Conservation (phyloP, 306 rosid genomes). For the Betula pendula region DNA sequence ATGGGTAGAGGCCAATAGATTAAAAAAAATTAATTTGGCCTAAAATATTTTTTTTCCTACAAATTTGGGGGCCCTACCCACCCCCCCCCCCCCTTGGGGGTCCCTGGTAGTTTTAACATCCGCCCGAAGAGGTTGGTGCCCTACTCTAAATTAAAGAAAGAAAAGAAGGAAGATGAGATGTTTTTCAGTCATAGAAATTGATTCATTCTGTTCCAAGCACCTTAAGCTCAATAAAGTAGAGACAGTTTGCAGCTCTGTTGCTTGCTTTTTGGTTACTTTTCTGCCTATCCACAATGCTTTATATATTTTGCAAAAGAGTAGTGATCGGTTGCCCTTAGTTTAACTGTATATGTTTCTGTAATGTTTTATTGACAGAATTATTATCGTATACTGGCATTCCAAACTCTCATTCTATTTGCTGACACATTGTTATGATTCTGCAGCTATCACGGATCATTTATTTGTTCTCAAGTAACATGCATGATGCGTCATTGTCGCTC, state of each 20-base stretch:
- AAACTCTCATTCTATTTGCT: conserved; percentile 30
- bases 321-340: neutral
- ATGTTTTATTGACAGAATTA: conserved; percentile 12
- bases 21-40: too few relatives aligned
- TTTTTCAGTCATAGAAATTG: neutral
- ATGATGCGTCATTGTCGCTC: conserved; percentile 90
- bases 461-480: conserved; percentile 98
- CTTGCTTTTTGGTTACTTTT: neutral
- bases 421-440: conserved; percentile 33
- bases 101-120: too few relatives aligned
- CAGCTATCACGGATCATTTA: conserved; percentile 96
- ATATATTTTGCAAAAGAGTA: neutral
- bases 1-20: too few relatives aligned
- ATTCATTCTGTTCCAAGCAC: neutral
- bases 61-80: too few relatives aligned
- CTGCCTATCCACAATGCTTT: neutral
- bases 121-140: too few relatives aligned
- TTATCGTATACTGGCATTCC: conserved; percentile 5
- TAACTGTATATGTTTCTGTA: conserved; percentile 15
- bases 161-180: too few relatives aligned
- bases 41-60: too few relatives aligned
- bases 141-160: too few relatives aligned
- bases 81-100: too few relatives aligned
- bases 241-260: neutral
- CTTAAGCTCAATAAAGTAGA: neutral